Conservation (phyloP, 2,329 filamentous ascomycete genomes). For the Claviceps humidiphila region DNA sequence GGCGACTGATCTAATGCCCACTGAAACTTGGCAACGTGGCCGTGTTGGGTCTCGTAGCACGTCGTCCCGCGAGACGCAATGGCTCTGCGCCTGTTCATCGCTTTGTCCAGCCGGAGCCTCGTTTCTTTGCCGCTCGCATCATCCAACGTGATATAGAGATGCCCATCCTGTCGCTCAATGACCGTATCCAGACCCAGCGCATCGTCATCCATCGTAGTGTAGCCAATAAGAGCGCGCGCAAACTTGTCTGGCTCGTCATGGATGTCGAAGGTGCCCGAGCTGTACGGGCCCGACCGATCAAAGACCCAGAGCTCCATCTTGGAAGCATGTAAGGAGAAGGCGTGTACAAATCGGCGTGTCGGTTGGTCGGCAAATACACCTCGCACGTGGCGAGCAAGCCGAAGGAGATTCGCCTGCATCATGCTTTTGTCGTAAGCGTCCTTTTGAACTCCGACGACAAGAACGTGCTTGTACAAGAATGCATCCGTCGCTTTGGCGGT, state of each 20-base stretch:
- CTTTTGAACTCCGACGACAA: slow-evolving; percentile 12
- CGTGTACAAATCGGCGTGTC: slow-evolving; percentile 11
- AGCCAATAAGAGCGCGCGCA: slow-evolving; percentile 10
- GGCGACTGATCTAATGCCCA: slow-evolving; percentile 2
- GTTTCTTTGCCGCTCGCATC: slow-evolving; percentile 1
- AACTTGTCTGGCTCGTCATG: slow-evolving; percentile 8
- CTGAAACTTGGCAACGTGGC: slow-evolving; percentile 10
- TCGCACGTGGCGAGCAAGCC: slow-evolving; percentile 10
- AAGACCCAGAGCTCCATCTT: slow-evolving; percentile 14
- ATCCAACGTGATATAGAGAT: slow-evolving; percentile 2
- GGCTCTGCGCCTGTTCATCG: slow-evolving; percentile 5
- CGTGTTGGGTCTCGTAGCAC: slow-evolving; percentile 6
- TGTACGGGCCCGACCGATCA: slow-evolving; percentile 11
- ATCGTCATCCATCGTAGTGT: slow-evolving; percentile 9
- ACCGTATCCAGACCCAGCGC: slow-evolving; percentile 8
- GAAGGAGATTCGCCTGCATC: slow-evolving; percentile 10
- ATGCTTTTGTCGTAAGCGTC: slow-evolving; percentile 4
- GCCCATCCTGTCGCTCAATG: neutral
- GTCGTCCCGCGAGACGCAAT: slow-evolving; percentile 11
- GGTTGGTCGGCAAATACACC: slow-evolving; percentile 9
- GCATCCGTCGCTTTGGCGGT: neutral
- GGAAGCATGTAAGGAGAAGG: slow-evolving; percentile 5
- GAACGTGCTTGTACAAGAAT: slow-evolving; percentile 10
- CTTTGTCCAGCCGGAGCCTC: neutral
- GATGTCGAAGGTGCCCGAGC: slow-evolving; percentile 8